These are phyloP conservation scores for Cyphellophora attinorum DNA, from an alignment of 2,329 filamentous ascomycete genomes.

Conservation along the genomic window DNA sequence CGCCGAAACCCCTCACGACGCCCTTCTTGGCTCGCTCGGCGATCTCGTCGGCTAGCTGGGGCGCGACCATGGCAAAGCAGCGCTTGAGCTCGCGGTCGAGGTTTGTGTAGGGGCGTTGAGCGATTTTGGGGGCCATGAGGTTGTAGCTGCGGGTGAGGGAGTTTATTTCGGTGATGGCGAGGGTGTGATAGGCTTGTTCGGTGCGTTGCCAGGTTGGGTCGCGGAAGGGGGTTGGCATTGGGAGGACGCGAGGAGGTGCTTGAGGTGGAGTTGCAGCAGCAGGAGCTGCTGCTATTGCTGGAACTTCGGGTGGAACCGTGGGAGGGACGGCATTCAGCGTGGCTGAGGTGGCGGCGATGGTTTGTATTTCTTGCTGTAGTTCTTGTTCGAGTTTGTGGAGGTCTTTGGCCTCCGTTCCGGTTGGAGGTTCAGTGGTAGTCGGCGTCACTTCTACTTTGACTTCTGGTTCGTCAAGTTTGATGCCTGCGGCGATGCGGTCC, in stretches of 20 bases:
- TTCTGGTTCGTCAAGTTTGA: constrained; percentile 3
- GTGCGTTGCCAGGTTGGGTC: constrained; percentile 65
- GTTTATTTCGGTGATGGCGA: constrained; percentile 72
- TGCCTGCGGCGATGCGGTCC: constrained; percentile 20
- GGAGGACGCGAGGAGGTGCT: constrained; percentile 18
- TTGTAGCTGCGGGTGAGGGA: constrained; percentile 78
- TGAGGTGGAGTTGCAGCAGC: constrained; percentile 1
- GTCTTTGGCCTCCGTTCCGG: not conserved
- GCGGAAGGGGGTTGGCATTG: constrained; percentile 57
- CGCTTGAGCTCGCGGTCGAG: constrained; percentile 70
- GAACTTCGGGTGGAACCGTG: not conserved
- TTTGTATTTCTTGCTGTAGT: constrained; percentile 1
- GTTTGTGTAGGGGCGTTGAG: constrained; percentile 85
- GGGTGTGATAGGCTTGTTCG: constrained; percentile 64
- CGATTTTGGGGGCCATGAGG: constrained; percentile 81
- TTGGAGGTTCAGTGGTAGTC: not conserved
- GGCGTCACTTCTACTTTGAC: not conserved
- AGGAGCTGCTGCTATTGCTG: not conserved
- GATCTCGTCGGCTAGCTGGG: constrained; percentile 62
- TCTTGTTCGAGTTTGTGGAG: not conserved
- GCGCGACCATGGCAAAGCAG: constrained; percentile 82
- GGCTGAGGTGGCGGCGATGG: not conserved
- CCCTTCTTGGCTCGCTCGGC: constrained; percentile 52
- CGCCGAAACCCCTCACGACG: constrained; percentile 31
- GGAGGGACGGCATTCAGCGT: not conserved